Percentiles rank a stretch among this genome's conserved stretches.
phyloP scores from a whole-genome alignment of 129 eudicot genomes.

The Erigeron canadensis region DNA sequence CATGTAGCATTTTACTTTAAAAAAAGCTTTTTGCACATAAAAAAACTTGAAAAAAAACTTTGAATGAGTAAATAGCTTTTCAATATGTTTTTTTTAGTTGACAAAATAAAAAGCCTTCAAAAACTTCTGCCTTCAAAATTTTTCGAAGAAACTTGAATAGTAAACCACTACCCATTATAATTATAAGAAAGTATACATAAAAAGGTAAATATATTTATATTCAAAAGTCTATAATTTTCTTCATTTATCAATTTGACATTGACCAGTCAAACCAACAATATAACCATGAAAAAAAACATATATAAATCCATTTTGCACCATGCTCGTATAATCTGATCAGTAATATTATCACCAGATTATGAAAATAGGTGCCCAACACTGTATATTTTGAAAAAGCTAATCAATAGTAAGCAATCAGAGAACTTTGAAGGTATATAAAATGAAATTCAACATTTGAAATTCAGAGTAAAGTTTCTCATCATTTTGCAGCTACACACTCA shows the following conservation, averaged over 20 bases:
- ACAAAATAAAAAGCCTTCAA: too few relatives aligned
- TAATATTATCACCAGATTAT: constrained; percentile 27
- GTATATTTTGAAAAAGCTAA: not conserved
- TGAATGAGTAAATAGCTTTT: too few relatives aligned
- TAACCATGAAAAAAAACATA: constrained; percentile 21
- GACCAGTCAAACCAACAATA: constrained; percentile 26
- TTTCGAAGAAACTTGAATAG: too few relatives aligned
- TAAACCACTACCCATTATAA: too few relatives aligned
- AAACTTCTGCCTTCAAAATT: too few relatives aligned
- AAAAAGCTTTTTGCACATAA: too few relatives aligned
- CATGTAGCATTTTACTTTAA: too few relatives aligned
- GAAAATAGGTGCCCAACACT: constrained; percentile 34
- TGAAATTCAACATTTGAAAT: constrained; percentile 30
- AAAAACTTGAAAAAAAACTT: too few relatives aligned
- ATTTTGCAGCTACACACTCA: constrained; percentile 23
- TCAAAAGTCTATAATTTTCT: constrained; percentile 5
- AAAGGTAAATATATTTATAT: too few relatives aligned
- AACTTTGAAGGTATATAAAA: constrained; percentile 51
- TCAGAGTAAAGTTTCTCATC: constrained; percentile 43
- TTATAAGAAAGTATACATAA: too few relatives aligned
- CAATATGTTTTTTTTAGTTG: too few relatives aligned
- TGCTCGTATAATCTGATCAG: constrained; percentile 45
- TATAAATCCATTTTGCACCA: constrained; percentile 27
- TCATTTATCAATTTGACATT: constrained; percentile 34
- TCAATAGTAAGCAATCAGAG: constrained; percentile 44